Base-by-base conservation (phyloP, 2,329 filamentous ascomycete genomes). In the Akanthomyces dipterigenus region DNA sequence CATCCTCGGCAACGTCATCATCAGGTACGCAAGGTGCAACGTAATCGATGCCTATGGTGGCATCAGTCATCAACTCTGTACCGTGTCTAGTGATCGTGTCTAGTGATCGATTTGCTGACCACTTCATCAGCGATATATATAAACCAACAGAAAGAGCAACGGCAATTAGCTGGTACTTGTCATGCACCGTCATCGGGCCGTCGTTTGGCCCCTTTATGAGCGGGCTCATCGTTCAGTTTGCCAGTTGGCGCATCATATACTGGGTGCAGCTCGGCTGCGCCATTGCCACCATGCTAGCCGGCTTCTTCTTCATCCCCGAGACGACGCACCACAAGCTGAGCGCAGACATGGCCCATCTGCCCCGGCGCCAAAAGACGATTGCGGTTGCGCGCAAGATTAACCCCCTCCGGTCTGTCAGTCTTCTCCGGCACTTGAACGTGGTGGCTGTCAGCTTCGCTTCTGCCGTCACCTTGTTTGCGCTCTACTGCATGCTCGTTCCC, bases 161-260 rank as follows among this genome's bases (percentile, higher is more conserved):
- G 3, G 89, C 88, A 2, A 81, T 90, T 12, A 85, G 87, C 1
- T 92, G 87, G 86, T 91, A 91, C 67, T 71, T 91, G 43, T 84
- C 81, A 0, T 88, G 88, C 0, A 90, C 87, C 0, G 76, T 92
- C 0, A 84, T 91, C 50, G 89, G 89, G 0, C 89, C 89, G 7
- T 86, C 85, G 0, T 78, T 89, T 68, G 88, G 89, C 0, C 83
- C 85, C 0, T 89, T 91, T 67, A 77, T 92, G 11, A 85, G 89
- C 60, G 90, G 89, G 26, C 85, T 91, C 49, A 90, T 93, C 55
- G 88, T 92, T 18, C 92, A 88, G 0, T 91, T 85, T 72, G 79
- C 80, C 7, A 82, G 80, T 2, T 93, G 90, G 90, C 80, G 88
- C 20, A 82, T 83, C 46, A 90, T 92, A 58, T 92, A 91, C 75